A percentile compares a stretch with the other conserved stretches of the same genome.
phyloP scores from a whole-genome alignment of 176 grass and related monocot genomes.

The Cenchrus fungigraminus region DNA sequence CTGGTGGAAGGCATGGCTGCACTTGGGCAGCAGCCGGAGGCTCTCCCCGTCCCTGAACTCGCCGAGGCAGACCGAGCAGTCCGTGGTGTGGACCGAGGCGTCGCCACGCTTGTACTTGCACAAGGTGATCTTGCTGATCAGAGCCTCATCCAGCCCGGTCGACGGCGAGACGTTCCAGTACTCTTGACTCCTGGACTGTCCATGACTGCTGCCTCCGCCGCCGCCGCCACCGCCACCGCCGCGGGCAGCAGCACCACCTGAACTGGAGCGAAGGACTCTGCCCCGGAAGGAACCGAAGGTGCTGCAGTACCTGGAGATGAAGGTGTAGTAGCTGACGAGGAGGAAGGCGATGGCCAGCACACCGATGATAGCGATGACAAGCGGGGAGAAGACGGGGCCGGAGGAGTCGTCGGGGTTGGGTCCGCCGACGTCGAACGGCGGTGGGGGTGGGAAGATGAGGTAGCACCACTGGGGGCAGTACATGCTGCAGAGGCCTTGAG shows the following conservation, averaged over 20 bases:
- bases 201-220: background rate
- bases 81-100: conserved; percentile 45
- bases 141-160: conserved; percentile 63
- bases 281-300: conserved; percentile 45
- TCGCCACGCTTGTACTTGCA: conserved; percentile 71
- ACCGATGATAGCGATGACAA: conserved; percentile 91
- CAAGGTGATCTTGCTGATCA: conserved; percentile 82
- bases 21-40: conserved; percentile 84
- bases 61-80: conserved; percentile 89
- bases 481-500: conserved; percentile 85
- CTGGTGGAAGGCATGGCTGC: conserved; percentile 85
- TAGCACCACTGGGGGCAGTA: conserved; percentile 99
- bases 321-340: conserved; percentile 84
- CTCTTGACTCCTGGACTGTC: conserved; percentile 53
- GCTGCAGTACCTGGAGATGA: conserved; percentile 81
- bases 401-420: conserved; percentile 52
- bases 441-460: conserved; percentile 88
- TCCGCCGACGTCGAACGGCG: conserved; percentile 52
- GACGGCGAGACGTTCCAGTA: conserved; percentile 56
- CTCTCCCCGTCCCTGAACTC: conserved; percentile 81
- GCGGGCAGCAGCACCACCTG: background rate
- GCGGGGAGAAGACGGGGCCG: conserved; percentile 69
- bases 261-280: conserved; percentile 29
- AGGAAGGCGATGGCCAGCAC: conserved; percentile 87
- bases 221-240: background rate